Base-by-base conservation (phyloP, 805 yeast genomes). In the Nakazawaea siamensis region DNA sequence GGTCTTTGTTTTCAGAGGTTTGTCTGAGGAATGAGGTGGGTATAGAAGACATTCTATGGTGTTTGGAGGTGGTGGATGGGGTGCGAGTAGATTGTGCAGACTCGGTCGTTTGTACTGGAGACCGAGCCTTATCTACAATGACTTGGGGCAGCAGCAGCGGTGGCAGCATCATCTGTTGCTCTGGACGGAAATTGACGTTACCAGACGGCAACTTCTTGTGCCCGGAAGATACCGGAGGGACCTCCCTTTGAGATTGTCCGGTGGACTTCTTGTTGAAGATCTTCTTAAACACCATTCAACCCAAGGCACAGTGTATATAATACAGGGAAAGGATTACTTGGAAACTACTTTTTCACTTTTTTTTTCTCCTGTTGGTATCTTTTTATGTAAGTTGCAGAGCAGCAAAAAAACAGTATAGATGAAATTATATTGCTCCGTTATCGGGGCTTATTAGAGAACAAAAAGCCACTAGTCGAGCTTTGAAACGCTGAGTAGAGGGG, bases 11-110 rank as follows among this genome's bases (percentile, higher is more conserved):
- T 14, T 23, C 33, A 7, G 41, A 32, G 3, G 53, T 43, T 35
- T 52, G 55, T 29, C 55, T 44, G 18, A 53, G 33, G 29, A 52
- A 53, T 4, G 56, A 43, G 2, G 58, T 53, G 40, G 58, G 58
- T 5, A 53, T 35, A 13, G 55, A 51, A 4, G 57, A 51, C 2
- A 53, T 38, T 27, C 57, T n/a, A 12, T 33, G 31, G 16, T 33
- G 36, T 17, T 33, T 30, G 27, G 11, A 6, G n/a, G 14, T 13
- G 7, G 8, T 12, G n/a, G 27, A 13, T 8, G 35, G 4, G 10
- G 10, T n/a, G 14, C 13, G 19, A 27, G 19, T 27, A 9, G 18
- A 10, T 15, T 27, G 19, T 17, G 6, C 18, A 6, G 29, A 17
- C n/a, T 13, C 5, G 18, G 13, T 13, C 18, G 8, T n/a, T 15